Conservation (phyloP, 2,329 filamentous ascomycete species). For the Kalmusia sp. region DNA sequence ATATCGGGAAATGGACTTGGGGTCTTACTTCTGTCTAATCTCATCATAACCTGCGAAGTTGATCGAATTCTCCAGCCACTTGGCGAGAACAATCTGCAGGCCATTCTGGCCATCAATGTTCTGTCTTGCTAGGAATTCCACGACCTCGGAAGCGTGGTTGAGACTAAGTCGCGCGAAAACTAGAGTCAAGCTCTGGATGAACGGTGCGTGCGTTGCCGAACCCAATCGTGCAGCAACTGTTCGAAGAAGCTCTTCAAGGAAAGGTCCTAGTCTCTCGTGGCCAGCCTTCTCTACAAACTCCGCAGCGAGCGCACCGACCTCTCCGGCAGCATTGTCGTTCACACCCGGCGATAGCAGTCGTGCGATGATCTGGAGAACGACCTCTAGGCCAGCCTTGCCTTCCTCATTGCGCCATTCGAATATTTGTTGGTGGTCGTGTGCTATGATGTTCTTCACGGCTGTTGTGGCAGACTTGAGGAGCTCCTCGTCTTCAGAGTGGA, state of each 20-base stretch:
- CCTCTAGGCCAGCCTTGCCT: constrained; percentile 83
- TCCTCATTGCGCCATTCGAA: constrained; percentile 82
- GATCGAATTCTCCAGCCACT: constrained; percentile 97
- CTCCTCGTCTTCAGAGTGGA: constrained; percentile 85
- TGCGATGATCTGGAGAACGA: constrained; percentile 90
- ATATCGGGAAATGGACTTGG: no score
- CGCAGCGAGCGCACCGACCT: constrained; percentile 92
- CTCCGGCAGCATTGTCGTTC: constrained; percentile 93
- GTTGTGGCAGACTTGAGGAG: constrained; percentile 86
- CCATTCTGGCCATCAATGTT: constrained; percentile 81
- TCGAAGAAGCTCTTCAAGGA: constrained; percentile 83
- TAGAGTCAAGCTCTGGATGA: constrained; percentile 94
- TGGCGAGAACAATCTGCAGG: constrained; percentile 86
- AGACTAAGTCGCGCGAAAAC: constrained; percentile 93
- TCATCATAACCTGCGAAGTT: constrained; percentile 99
- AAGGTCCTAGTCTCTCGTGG: constrained; percentile 87
- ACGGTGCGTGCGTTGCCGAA: constrained; percentile 81
- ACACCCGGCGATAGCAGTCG: constrained; percentile 82
- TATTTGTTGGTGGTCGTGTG: constrained; percentile 88
- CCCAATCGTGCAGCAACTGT: constrained; percentile 87
- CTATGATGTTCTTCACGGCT: constrained; percentile 86
- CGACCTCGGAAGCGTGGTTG: constrained; percentile 83
- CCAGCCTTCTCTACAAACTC: constrained; percentile 96
- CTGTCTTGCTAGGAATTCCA: constrained; percentile 87
- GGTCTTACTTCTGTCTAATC: constrained; percentile 87